A percentile compares a stretch with the other conserved stretches of the same genome.
These are phyloP conservation scores for Gentiana straminea DNA, from an alignment of 257 asterid genomes.

Conservation along the genomic window DNA sequence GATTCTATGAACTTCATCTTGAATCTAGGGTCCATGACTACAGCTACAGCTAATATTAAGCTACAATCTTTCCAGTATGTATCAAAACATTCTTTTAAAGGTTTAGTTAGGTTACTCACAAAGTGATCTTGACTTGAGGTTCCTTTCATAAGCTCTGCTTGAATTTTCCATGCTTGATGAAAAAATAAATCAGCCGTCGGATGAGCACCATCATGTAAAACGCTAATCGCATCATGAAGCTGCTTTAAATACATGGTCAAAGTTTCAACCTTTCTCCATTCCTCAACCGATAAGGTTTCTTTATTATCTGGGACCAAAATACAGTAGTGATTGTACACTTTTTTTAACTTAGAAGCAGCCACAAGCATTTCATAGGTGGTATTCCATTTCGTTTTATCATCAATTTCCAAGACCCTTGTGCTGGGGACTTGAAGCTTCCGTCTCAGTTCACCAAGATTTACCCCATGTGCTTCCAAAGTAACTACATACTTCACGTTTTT, in stretches of 20 bases:
- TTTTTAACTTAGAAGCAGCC: constrained; percentile 67
- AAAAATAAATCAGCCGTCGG: constrained; percentile 14
- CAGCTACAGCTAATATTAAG: constrained; percentile 17
- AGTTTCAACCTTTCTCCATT: constrained; percentile 59
- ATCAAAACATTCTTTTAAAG: constrained; percentile 16
- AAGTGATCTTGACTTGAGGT: constrained; percentile 6
- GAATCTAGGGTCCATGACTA: constrained; percentile 21
- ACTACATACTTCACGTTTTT: constrained; percentile 56
- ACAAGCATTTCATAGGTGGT: constrained; percentile 78
- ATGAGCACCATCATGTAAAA: constrained; percentile 2
- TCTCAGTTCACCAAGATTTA: constrained; percentile 40
- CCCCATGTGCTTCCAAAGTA: constrained; percentile 39
- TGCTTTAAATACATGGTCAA: constrained; percentile 12
- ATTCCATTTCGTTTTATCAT: constrained; percentile 63
- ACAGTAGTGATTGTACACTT: constrained; percentile 60
- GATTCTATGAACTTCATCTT: constrained; percentile 16
- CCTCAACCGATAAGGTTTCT: constrained; percentile 40
- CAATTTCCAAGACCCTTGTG: constrained; percentile 39
- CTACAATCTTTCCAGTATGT: constrained; percentile 12
- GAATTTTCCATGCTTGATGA: constrained; percentile 7
- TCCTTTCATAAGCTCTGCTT: constrained; percentile 6
- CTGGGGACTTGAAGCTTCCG: constrained; percentile 75
- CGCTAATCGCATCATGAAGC: constrained; percentile 2
- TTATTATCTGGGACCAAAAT: constrained; percentile 50
- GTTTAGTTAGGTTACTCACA: constrained; percentile 7